Conservation (phyloP, 2,329 filamentous ascomycete genomes). For the Alternaria arbusti region DNA sequence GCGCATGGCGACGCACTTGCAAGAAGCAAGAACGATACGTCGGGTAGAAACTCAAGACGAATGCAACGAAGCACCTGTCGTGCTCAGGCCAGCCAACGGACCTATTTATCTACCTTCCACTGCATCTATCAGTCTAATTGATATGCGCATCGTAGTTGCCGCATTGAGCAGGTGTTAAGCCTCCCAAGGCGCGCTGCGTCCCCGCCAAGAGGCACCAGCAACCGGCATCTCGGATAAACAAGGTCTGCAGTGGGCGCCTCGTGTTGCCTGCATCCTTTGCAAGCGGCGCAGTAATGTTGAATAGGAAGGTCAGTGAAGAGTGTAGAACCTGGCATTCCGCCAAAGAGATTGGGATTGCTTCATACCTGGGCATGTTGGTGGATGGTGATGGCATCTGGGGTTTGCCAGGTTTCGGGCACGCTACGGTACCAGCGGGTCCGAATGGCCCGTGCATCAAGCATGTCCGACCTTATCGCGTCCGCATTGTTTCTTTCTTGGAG, state of each 20-base stretch:
- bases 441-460: neutral
- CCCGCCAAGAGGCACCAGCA: slow-evolving; percentile 38
- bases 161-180: slow-evolving; percentile 41
- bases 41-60: slow-evolving; percentile 23
- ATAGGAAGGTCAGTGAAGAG: slow-evolving; percentile 29
- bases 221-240: slow-evolving; percentile 41
- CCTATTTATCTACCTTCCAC: slow-evolving; percentile 29
- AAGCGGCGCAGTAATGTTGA: slow-evolving; percentile 19
- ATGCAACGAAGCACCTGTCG: slow-evolving; percentile 13
- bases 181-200: slow-evolving; percentile 33
- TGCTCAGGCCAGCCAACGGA: slow-evolving; percentile 2
- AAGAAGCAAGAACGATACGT: neutral
- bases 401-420: neutral
- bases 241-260: slow-evolving; percentile 24
- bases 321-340: neutral
- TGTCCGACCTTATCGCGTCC: neutral
- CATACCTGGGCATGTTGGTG: neutral
- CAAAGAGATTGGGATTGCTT: neutral
- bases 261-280: slow-evolving; percentile 17
- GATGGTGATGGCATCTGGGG: neutral
- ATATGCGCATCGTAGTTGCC: slow-evolving; percentile 38
- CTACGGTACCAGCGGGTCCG: neutral
- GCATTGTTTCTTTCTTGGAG: neutral
- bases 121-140: slow-evolving; percentile 28
- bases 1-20: slow-evolving; percentile 29